These are phyloP conservation scores for Rhytidiadelphus loreus DNA, from an alignment of 225 moss, liverwort and hornwort species.

Conservation along the genomic window DNA sequence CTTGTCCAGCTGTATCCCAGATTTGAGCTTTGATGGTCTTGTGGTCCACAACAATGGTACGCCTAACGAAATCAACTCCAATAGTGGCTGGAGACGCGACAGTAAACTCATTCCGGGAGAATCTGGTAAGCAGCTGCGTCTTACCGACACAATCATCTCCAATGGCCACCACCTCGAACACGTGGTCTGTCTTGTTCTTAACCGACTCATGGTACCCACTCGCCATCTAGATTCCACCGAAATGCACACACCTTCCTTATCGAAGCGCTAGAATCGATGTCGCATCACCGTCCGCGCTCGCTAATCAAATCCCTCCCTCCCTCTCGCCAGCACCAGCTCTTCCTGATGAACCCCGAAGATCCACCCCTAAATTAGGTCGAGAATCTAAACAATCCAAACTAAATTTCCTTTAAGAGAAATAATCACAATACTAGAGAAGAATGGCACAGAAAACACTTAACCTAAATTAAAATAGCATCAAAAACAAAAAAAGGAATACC, in stretches of 20 bases:
- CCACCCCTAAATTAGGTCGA: background rate
- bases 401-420: background rate
- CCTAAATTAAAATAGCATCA: background rate
- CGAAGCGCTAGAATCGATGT: background rate
- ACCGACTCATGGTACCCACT: slow-evolving; percentile 62
- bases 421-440: too few relatives aligned
- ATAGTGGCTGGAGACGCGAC: rapidly evolving
- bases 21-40: slow-evolving; percentile 96
- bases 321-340: background rate
- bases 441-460: background rate
- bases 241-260: background rate
- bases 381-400: background rate
- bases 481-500: background rate
- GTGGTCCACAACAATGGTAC: slow-evolving; percentile 75
- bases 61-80: slow-evolving; percentile 58
- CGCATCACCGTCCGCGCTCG: background rate
- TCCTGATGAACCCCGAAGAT: background rate
- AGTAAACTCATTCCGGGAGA: background rate
- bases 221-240: slow-evolving; percentile 44
- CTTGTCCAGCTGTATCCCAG: slow-evolving; percentile 96
- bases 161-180: slow-evolving; percentile 79
- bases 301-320: background rate
- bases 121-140: background rate
- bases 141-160: background rate
- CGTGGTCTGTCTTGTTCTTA: slow-evolving; percentile 79